phyloP scores from a whole-genome alignment of 768 basidiomycete species.

The Suillus paluster region DNA sequence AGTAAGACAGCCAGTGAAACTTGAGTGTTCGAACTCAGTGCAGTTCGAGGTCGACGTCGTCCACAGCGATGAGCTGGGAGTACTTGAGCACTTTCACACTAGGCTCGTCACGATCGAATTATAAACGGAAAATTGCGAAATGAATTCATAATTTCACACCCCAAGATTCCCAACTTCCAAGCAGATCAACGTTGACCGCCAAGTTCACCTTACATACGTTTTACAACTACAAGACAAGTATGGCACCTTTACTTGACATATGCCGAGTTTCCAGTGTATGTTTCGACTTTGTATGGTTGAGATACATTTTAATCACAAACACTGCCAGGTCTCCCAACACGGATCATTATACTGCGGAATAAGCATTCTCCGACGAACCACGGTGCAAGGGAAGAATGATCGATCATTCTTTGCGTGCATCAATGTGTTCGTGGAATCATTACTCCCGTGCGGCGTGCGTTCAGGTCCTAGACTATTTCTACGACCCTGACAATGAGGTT shows the following conservation, averaged over 20 bases:
- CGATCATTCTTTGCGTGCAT: background rate
- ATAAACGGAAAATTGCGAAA: background rate
- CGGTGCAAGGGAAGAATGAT: background rate
- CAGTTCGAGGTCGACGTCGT: background rate
- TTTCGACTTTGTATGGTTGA: too few species aligned
- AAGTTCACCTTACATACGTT: too few species aligned
- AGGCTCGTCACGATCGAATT: background rate
- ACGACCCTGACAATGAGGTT: background rate
- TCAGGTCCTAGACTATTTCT: background rate
- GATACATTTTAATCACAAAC: too few species aligned
- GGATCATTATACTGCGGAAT: too few species aligned
- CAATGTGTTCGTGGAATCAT: background rate
- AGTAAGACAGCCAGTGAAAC: background rate
- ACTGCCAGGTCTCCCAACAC: too few species aligned
- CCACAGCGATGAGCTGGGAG: conserved; percentile 1
- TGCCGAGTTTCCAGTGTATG: too few species aligned
- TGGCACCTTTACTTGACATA: too few species aligned
- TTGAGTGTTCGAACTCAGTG: too few species aligned
- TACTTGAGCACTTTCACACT: background rate
- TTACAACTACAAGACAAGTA: too few species aligned
- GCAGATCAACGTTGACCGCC: too few species aligned
- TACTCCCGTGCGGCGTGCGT: background rate
- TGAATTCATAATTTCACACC: conserved; percentile 6
- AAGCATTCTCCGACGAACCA: too few species aligned
- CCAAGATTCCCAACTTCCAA: background rate